phyloP scores from a whole-genome alignment of 179 eudicot species.

The Pouteria campechiana region DNA sequence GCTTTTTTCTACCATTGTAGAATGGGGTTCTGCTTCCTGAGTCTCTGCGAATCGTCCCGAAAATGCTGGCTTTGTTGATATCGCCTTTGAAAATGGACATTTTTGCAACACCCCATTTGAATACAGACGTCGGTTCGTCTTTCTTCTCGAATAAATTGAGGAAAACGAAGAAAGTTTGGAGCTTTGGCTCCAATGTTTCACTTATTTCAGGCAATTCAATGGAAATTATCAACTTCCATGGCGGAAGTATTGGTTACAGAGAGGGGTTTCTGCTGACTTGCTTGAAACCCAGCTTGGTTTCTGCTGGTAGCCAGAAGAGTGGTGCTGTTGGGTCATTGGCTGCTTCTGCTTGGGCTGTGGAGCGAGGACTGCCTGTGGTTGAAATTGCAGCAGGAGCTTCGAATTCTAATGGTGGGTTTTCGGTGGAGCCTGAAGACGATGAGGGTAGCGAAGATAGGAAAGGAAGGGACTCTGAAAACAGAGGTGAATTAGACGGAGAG shows the following conservation, averaged over 20 bases:
- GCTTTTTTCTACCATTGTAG: too few relatives aligned
- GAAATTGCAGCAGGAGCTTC: slow-evolving; percentile 17
- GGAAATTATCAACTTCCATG: slow-evolving; percentile 2
- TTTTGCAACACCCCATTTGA: slow-evolving; percentile 14
- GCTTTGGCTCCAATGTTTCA: not conserved
- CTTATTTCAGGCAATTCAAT: slow-evolving; percentile 12
- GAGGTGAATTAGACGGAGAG: slow-evolving; percentile 7
- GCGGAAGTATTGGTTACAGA: slow-evolving; percentile 6
- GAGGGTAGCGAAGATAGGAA: not conserved
- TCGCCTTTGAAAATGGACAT: slow-evolving; percentile 17
- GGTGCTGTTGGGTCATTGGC: slow-evolving; percentile 11
- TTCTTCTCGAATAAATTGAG: slow-evolving; percentile 11
- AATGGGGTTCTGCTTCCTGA: too few relatives aligned
- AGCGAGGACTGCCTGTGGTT: slow-evolving; percentile 24
- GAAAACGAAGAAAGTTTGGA: slow-evolving; percentile 2
- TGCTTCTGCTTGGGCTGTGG: slow-evolving; percentile 36
- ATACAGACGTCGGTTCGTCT: slow-evolving; percentile 8
- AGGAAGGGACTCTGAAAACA: slow-evolving; percentile 1
- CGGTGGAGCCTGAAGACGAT: slow-evolving; percentile 7
- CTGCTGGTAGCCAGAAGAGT: slow-evolving; percentile 8
- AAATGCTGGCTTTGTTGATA: slow-evolving; percentile 28
- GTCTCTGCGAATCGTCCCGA: not conserved
- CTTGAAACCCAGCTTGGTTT: slow-evolving; percentile 2
- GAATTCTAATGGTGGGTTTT: slow-evolving; percentile 8
- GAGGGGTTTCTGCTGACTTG: slow-evolving; percentile 9